Evolutionary conservation across 805 yeast species (phyloP), one percentile per base, ranked within the genome.

Genomic region (Candida sithepensis): DNA sequence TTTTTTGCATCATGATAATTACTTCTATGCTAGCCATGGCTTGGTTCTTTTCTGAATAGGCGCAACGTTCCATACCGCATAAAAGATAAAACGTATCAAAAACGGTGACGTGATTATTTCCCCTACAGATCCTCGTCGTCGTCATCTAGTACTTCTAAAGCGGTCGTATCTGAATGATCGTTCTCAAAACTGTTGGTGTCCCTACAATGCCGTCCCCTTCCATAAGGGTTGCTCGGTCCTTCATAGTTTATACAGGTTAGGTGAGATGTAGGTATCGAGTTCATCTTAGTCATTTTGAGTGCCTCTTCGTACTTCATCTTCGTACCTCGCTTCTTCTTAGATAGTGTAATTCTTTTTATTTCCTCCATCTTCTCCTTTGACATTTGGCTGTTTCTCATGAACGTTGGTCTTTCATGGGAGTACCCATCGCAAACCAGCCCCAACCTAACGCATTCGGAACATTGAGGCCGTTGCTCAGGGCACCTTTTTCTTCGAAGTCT

Each of bases 401-500:
- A 85, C 14, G 56, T 64, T 0, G 91, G 90, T 53, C 79, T 70
- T 9, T 58, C 67, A 0, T 52, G 54, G 13, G 70, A 69, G 55
- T 81, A 83, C 8, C 79, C 79, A 58, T 79, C 84, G 63, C 94
- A 85, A 2, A 55, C 58, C 19, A 85, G 61, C 7, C 80, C 79
- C 20, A 85, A 68, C 42, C 82, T 66, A 2, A 56, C 55, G 63
- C 94, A 85, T 53, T 79, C 81, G 7, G 60, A 58, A 60, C 94
- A 85, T 4, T 47, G 57, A 1, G 91, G 90, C 53, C 70, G 73
- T 49, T 79, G 79, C 57, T 81, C 88, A 1, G 87, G 77, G 58
- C 92, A 85, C 53, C 83, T 79, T 61, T 85, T 85, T 53, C 87
- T 82, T 36, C 94, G 72, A 16, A 84, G 64, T 48, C 91, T 66